phyloP scores from a whole-genome alignment of 768 basidiomycete species.

The Tulasnella sp. region DNA sequence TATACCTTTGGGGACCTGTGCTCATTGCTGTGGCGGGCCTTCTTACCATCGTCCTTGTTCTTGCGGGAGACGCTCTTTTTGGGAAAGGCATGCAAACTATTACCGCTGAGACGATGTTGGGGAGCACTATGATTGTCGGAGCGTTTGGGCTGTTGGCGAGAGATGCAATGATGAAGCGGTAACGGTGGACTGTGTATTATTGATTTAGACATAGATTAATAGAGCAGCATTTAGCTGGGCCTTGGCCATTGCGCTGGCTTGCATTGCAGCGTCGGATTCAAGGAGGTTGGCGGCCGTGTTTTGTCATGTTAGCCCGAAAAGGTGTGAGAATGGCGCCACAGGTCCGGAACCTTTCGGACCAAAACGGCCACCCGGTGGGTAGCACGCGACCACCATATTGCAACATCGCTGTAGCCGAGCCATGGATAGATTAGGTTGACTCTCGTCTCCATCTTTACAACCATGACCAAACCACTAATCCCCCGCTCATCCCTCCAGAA shows the following conservation, averaged over 20 bases:
- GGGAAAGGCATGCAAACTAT: constrained; percentile 53
- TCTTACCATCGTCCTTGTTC: constrained; percentile 88
- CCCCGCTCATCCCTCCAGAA: not conserved
- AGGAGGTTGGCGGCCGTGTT: not conserved
- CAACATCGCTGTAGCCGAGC: not conserved
- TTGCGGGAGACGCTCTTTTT: constrained; percentile 69
- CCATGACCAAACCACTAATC: not conserved
- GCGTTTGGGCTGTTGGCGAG: constrained; percentile 76
- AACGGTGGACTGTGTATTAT: not conserved
- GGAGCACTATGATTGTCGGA: constrained; percentile 67
- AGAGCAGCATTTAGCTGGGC: not conserved
- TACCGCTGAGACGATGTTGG: constrained; percentile 64
- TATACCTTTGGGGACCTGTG: constrained; percentile 83
- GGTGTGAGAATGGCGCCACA: not conserved
- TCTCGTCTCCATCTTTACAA: not conserved
- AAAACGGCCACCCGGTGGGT: not conserved
- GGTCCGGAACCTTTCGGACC: not conserved
- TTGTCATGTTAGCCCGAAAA: not conserved
- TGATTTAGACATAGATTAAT: not conserved
- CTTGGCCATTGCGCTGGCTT: not conserved
- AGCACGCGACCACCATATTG: not conserved
- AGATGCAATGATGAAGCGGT: constrained; percentile 46
- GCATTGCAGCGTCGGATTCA: not conserved
- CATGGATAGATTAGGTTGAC: not conserved
- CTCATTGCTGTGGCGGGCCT: constrained; percentile 83